phyloP scores from a whole-genome alignment of 257 asterid species.

The Jacaranda mimosifolia region DNA sequence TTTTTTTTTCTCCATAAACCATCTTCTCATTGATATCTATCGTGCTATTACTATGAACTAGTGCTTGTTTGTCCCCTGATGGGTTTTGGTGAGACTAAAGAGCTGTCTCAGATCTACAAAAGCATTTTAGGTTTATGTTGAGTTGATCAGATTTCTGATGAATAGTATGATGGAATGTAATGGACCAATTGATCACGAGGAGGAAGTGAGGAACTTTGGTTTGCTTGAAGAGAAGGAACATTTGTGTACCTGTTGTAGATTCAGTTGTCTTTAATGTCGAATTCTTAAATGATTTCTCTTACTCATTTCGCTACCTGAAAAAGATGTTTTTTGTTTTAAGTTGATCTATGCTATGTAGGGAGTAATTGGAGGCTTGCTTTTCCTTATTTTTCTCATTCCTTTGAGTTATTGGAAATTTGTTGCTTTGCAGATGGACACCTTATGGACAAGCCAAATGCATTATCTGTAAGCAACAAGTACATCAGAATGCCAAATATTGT shows the following conservation, averaged over 20 bases:
- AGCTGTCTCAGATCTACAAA: neutral
- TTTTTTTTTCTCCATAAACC: neutral
- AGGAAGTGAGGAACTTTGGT: neutral
- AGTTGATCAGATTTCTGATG: neutral
- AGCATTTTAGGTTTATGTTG: neutral
- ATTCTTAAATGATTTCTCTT: neutral
- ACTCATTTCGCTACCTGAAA: neutral
- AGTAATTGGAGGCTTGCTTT: neutral
- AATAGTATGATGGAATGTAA: neutral
- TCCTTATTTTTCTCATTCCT: neutral
- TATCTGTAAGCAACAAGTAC: constrained; percentile 98
- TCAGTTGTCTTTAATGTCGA: neutral
- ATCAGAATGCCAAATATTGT: constrained; percentile 93
- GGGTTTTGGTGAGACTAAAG: neutral
- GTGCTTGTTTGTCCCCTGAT: neutral
- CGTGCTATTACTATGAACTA: neutral
- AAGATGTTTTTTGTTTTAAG: neutral
- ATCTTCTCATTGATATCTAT: neutral
- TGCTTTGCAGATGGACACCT: constrained; percentile 87
- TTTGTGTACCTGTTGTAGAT: neutral
- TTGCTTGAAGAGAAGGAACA: neutral
- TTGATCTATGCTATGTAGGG: neutral
- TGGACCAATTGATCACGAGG: neutral
- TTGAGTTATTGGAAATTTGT: constrained; percentile 21
- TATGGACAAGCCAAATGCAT: constrained; percentile 87